A percentile compares a stretch with the other conserved stretches of the same genome.
These are phyloP conservation scores for Herpetomonas muscarum DNA, from an alignment of 208 protist species.

Conservation along the genomic window DNA sequence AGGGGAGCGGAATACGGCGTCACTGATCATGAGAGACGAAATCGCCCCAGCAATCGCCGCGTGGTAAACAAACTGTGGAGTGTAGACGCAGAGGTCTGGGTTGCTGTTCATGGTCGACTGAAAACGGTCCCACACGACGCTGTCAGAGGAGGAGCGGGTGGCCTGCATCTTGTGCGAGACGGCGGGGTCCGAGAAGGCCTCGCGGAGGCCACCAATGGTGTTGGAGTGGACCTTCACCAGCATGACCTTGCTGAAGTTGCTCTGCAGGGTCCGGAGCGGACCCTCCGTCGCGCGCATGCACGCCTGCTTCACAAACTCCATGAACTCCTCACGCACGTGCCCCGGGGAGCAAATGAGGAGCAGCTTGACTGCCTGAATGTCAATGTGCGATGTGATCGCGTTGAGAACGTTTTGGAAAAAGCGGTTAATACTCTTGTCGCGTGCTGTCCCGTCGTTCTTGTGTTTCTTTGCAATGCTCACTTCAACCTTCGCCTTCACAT, in stretches of 20 bases:
- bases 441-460: constrained; percentile 68
- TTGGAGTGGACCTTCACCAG: constrained; percentile 84
- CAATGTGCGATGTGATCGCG: constrained; percentile 83
- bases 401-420: constrained; percentile 94
- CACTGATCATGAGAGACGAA: constrained; percentile 86
- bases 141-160: constrained; percentile 90
- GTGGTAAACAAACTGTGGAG: constrained; percentile 78
- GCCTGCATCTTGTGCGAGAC: constrained; percentile 75
- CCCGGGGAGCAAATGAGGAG: constrained; percentile 94
- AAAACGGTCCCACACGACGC: constrained; percentile 91
- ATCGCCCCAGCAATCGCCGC: constrained; percentile 83
- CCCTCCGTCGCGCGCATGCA: constrained; percentile 34
- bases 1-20: constrained; percentile 90
- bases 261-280: constrained; percentile 60
- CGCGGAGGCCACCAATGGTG: constrained; percentile 81
- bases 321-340: constrained; percentile 91
- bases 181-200: constrained; percentile 83
- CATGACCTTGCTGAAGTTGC: constrained; percentile 91
- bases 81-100: constrained; percentile 92
- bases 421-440: constrained; percentile 85
- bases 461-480: constrained; percentile 84
- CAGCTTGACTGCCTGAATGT: constrained; percentile 93
- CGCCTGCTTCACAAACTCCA: constrained; percentile 42
- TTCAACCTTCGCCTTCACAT: constrained; percentile 87
- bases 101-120: constrained; percentile 89